Evolutionary conservation across 768 basidiomycete genomes (phyloP).

Genomic region (Clitopilus hobsonii): DNA sequence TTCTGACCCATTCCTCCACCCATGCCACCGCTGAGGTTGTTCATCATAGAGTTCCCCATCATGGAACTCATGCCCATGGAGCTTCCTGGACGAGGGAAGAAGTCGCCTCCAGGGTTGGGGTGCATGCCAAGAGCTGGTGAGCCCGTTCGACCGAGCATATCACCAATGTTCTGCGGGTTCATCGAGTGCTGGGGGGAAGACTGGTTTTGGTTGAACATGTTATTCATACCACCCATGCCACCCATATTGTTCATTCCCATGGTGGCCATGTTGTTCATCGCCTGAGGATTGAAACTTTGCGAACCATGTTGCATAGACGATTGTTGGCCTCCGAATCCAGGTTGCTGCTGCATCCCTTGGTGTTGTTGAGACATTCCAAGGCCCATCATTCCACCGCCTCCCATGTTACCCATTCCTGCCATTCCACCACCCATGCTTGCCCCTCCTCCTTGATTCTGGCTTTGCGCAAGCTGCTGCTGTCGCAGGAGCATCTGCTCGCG

Average conservation of each 20-base stretch:
- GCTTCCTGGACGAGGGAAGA: background rate
- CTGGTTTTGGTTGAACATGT: background rate
- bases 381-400: too few species aligned
- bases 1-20: background rate
- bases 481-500: constrained; percentile 14
- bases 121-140: background rate
- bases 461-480: constrained; percentile 7
- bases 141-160: background rate
- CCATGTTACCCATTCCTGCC: constrained; percentile 3
- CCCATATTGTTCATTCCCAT: constrained; percentile 8
- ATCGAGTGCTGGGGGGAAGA: background rate
- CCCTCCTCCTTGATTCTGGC: constrained; percentile 5
- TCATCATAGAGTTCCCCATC: background rate
- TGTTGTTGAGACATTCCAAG: too few species aligned
- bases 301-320: background rate
- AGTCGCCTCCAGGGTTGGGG: background rate
- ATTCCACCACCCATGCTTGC: constrained; percentile 2
- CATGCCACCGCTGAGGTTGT: background rate
- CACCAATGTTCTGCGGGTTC: background rate
- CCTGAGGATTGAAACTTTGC: background rate
- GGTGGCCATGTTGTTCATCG: background rate
- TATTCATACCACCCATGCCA: background rate
- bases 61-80: background rate
- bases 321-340: background rate
- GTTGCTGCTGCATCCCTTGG: constrained; percentile 3